Percentiles rank a stretch among this genome's conserved stretches.
These are phyloP conservation scores for Blastocystis sp. DNA, from an alignment of 352 stramenopile species.

Conservation along the genomic window DNA sequence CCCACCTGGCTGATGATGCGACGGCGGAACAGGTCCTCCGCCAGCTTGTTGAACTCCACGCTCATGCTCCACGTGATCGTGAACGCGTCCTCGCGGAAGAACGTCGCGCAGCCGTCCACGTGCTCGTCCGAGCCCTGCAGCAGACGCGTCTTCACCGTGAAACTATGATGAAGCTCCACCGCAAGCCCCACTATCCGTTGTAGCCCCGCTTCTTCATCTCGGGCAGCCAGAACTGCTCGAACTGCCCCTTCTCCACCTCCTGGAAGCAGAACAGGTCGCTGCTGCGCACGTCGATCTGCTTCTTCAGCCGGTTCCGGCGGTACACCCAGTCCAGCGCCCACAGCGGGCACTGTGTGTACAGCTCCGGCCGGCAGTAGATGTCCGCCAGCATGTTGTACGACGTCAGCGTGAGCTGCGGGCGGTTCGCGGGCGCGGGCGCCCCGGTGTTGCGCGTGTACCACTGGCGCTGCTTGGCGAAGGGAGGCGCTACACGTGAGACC, in stretches of 20 bases:
- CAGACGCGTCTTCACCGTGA: constrained; percentile 96
- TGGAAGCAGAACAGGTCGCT: constrained; percentile 96
- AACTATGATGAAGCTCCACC: background rate
- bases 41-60: constrained; percentile 94
- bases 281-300: constrained; percentile 87
- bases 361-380: constrained; percentile 87
- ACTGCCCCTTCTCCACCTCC: constrained; percentile 97
- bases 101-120: constrained; percentile 95
- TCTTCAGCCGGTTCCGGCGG: constrained; percentile 86
- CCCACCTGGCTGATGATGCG: constrained; percentile 80
- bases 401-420: background rate
- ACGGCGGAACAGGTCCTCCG: constrained; percentile 79
- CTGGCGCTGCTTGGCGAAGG: constrained; percentile 1
- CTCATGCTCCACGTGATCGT: constrained; percentile 77
- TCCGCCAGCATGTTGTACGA: constrained; percentile 90
- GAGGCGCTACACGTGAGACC: background rate
- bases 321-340: constrained; percentile 96
- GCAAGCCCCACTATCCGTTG: constrained; percentile 86
- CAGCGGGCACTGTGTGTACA: constrained; percentile 94
- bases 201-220: constrained; percentile 92
- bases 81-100: constrained; percentile 92
- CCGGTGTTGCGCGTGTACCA: background rate
- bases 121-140: constrained; percentile 95
- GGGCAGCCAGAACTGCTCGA: constrained; percentile 92
- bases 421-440: background rate